Percentiles rank a stretch among this genome's conserved stretches.
Conservation (phyloP, 2,329 filamentous ascomycete genomes). For the Aschersonia sp. region DNA sequence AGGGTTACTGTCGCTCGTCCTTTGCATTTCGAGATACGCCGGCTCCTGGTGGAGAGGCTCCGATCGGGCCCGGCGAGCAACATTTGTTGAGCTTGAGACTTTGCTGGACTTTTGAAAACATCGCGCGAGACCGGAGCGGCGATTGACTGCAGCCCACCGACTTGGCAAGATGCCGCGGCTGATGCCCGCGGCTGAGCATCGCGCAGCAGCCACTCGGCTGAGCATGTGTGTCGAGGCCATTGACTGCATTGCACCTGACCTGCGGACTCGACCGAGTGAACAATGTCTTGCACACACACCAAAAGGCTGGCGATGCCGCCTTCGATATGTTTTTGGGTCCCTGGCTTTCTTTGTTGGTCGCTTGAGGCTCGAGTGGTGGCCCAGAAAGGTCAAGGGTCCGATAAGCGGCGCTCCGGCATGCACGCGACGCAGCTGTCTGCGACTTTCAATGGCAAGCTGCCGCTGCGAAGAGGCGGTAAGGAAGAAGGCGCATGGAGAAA, state of each 20-base stretch:
- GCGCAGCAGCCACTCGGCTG: constrained; percentile 9
- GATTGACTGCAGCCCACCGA: no score
- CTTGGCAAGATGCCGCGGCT: constrained; percentile 1
- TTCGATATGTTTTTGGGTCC: no score
- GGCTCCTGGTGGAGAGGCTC: constrained; percentile 9
- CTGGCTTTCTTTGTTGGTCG: no score
- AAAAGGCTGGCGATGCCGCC: no score
- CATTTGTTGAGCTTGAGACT: constrained; percentile 3
- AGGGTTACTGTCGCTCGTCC: constrained; percentile 7
- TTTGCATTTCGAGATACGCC: constrained; percentile 10
- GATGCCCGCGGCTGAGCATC: constrained; percentile 6
- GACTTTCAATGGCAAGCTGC: no score
- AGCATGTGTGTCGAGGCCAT: constrained; percentile 15
- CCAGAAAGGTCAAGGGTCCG: no score
- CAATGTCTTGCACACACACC: no score
- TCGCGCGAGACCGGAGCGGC: constrained; percentile 3
- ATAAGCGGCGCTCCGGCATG: no score
- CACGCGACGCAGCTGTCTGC: no score
- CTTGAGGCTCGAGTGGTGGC: no score
- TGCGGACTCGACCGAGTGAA: background rate
- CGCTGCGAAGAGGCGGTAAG: no score
- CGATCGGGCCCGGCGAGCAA: constrained; percentile 4
- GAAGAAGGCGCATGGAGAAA: no score
- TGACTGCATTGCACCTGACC: background rate
- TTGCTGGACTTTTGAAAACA: constrained; percentile 7